These are phyloP conservation scores for Aspergillus affinis DNA, from an alignment of 495 filamentous ascomycete species.

Conservation along the genomic window DNA sequence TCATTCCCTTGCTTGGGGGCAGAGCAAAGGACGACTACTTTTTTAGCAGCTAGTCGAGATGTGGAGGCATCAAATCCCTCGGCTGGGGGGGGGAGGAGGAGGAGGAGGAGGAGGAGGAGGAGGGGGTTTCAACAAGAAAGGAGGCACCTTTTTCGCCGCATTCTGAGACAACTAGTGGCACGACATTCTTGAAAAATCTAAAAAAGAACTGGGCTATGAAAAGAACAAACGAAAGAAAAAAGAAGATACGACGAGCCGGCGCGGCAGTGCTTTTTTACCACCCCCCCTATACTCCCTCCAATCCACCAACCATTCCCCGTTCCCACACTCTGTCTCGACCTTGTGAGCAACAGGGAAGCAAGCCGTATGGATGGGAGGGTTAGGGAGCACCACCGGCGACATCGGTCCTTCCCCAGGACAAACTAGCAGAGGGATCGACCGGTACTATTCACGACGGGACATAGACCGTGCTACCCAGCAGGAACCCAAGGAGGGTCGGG, in stretches of 20 bases:
- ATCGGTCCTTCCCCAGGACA: no score
- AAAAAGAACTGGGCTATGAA: no score
- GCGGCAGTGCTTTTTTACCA: neutral
- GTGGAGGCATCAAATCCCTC: neutral
- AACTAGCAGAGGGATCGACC: neutral
- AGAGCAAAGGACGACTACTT: neutral
- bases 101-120: no score
- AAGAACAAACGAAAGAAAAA: no score
- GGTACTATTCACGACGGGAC: neutral
- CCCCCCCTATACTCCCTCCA: no score
- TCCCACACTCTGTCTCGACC: neutral
- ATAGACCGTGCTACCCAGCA: slow-evolving; percentile 12
- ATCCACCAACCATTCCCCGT: neutral
- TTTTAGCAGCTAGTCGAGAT: neutral
- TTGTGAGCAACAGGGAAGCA: neutral
- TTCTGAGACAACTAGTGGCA: no score
- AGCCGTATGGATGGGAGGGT: neutral
- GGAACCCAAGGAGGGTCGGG: slow-evolving; percentile 17
- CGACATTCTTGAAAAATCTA: no score
- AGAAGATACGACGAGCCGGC: no score
- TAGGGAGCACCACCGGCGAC: neutral
- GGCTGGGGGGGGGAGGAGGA: no score
- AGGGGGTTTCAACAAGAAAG: no score
- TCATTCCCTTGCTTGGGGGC: neutral
- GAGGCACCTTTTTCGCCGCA: no score